phyloP scores from a whole-genome alignment of 768 basidiomycete species.

The Harrya chromipes region DNA sequence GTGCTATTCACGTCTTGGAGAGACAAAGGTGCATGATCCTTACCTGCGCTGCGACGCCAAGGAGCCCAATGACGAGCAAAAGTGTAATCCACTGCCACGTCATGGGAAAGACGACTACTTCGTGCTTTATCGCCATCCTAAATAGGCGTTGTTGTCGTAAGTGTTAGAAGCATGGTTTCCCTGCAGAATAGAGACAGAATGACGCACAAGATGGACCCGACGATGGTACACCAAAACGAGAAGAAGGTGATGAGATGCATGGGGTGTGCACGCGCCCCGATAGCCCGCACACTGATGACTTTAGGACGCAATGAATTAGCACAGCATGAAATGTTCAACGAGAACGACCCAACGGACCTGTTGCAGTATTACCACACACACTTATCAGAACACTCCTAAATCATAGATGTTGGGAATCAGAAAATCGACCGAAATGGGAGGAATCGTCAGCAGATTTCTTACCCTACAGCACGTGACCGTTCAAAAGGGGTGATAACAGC shows the following conservation, averaged over 20 bases:
- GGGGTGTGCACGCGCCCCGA: conserved; percentile 74
- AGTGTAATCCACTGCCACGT: conserved; percentile 16
- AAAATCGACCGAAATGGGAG: background rate
- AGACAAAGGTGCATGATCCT: too few species aligned
- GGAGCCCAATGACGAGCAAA: conserved; percentile 14
- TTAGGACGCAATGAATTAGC: background rate
- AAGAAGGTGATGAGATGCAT: conserved; percentile 71
- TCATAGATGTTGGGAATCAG: background rate
- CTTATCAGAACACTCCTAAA: conserved; percentile 59
- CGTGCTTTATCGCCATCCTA: conserved; percentile 10
- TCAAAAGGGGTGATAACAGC: conserved; percentile 21
- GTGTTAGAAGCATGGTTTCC: too few species aligned
- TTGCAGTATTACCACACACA: conserved; percentile 63
- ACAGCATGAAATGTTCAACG: background rate
- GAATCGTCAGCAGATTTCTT: background rate
- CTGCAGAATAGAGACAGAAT: background rate
- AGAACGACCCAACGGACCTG: conserved; percentile 49
- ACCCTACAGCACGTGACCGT: conserved; percentile 62
- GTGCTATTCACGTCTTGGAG: too few species aligned
- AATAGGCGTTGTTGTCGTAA: background rate
- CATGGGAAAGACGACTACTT: conserved; percentile 15
- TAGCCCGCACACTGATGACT: conserved; percentile 58
- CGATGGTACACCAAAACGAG: conserved; percentile 49
- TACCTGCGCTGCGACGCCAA: conserved; percentile 19
- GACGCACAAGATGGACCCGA: conserved; percentile 11